Base-by-base conservation (phyloP, 495 filamentous ascomycete genomes). In the Xylaria acuta region DNA sequence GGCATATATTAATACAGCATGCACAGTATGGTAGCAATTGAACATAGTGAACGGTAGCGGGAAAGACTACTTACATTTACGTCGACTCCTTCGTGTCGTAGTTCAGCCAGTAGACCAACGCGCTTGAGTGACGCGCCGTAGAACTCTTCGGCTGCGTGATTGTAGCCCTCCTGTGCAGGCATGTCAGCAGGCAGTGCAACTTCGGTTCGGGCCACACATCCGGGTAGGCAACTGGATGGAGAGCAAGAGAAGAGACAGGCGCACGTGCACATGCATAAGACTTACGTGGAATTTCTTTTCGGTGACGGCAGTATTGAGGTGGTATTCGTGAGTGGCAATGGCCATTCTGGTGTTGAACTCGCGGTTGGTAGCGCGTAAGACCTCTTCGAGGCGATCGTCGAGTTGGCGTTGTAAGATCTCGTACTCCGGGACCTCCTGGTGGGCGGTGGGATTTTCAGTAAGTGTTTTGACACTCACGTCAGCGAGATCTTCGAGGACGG, bases 401-500 rank as follows among this genome's bases (percentile, higher is more conserved):
- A 86, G 78, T 54, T 83, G 78, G 3, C 47, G 41, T 56, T 79
- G 69, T 45, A 80, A 53, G 16, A 67, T 30, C 0, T 54, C 27
- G 58, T 80, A 82, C 67, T 85, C 79, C 34, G 78, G 74, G 0
- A 74, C 77, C 27, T 78, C 70, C 72, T 84, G 75, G 72, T 81
- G 67, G 59, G 64, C 64, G n/a, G 77, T 65, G 20, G 78, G 76
- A 36, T 81, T 74, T 56, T 79, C 73, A 41, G 73, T 67, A 8
- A 86, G 72, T 41, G 79, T 73, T 60, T 81, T 79, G 76, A 85
- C 62, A 69, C 72, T 75, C 16, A 77, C 75, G 62, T 85, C 80
- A 41, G 83, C 84, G 4, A 86, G 75, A 53, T 85, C 82, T 7
- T 83, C 80, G 14, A 83, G 76, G 30, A 75, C 80, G 36, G 83